A percentile compares a stretch with the other conserved stretches of the same genome.
These are phyloP conservation scores for Fraxinus floribunda DNA, from an alignment of 305 asterid species.

Conservation along the genomic window DNA sequence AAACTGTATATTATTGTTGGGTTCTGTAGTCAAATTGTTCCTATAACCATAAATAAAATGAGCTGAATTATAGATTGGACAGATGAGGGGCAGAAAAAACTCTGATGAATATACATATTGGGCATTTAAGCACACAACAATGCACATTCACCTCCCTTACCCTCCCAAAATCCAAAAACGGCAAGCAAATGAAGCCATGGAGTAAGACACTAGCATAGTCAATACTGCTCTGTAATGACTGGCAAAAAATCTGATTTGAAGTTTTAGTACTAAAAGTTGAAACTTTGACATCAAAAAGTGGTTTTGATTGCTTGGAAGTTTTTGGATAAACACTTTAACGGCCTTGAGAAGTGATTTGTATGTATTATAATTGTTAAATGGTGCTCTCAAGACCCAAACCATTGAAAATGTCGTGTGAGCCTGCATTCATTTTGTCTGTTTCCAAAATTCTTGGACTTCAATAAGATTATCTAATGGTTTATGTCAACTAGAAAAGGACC, in stretches of 20 bases:
- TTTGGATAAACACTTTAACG: neutral
- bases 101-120: neutral
- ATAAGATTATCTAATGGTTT: slow-evolving; percentile 5
- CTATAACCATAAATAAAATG: neutral
- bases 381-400: slow-evolving; percentile 4
- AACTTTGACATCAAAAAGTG: neutral
- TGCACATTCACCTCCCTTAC: neutral
- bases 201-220: neutral
- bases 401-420: slow-evolving; percentile 2
- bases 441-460: neutral
- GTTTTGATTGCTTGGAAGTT: neutral
- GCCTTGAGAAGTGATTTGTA: neutral
- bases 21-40: neutral
- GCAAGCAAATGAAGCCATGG: neutral
- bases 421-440: slow-evolving; percentile 15
- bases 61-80: neutral
- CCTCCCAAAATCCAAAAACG: neutral
- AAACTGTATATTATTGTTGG: neutral
- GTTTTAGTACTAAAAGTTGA: neutral
- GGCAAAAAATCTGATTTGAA: neutral
- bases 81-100: neutral
- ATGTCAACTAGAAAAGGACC: slow-evolving; percentile 12
- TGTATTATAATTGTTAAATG: neutral
- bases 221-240: neutral
- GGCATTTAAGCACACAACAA: neutral